Percentiles rank a stretch among this genome's conserved stretches.
Conservation (phyloP, 805 yeast genomes). For the Candida maltosa region DNA sequence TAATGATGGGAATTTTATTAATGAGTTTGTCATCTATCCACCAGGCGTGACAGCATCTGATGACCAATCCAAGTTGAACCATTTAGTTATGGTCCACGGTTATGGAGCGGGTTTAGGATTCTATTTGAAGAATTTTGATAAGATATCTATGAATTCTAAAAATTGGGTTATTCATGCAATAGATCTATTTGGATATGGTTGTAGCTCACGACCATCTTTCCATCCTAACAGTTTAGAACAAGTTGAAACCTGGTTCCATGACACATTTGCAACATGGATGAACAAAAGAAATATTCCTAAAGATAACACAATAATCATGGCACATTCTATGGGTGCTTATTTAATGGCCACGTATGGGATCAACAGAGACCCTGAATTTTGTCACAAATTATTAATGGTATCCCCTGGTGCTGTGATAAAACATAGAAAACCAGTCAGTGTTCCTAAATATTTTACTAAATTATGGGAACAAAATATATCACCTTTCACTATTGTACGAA, state of each 20-base stretch:
- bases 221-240: constrained; percentile 38
- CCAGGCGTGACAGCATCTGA: constrained; percentile 16
- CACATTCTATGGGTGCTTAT: constrained; percentile 95
- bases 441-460: constrained; percentile 75
- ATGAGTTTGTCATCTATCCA: constrained; percentile 41
- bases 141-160: constrained; percentile 20
- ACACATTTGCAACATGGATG: constrained; percentile 67
- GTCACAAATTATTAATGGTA: constrained; percentile 68
- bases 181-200: constrained; percentile 88
- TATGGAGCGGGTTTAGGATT: constrained; percentile 46
- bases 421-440: constrained; percentile 37
- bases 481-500: constrained; percentile 79
- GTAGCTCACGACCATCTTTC: constrained; percentile 77
- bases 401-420: constrained; percentile 86
- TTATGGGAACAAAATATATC: constrained; percentile 86
- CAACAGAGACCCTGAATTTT: constrained; percentile 51
- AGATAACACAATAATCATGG: constrained; percentile 56
- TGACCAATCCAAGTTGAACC: constrained; percentile 33
- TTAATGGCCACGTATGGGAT: constrained; percentile 66
- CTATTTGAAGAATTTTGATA: constrained; percentile 37
- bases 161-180: constrained; percentile 80
- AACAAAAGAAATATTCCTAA: constrained; percentile 32
- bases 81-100: constrained; percentile 42
- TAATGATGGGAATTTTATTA: constrained; percentile 26
- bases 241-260: constrained; percentile 63